Percentiles rank a stretch among this genome's conserved stretches.
Conservation (phyloP, 2,329 filamentous ascomycete species). For the Aurifilum marmelostoma region DNA sequence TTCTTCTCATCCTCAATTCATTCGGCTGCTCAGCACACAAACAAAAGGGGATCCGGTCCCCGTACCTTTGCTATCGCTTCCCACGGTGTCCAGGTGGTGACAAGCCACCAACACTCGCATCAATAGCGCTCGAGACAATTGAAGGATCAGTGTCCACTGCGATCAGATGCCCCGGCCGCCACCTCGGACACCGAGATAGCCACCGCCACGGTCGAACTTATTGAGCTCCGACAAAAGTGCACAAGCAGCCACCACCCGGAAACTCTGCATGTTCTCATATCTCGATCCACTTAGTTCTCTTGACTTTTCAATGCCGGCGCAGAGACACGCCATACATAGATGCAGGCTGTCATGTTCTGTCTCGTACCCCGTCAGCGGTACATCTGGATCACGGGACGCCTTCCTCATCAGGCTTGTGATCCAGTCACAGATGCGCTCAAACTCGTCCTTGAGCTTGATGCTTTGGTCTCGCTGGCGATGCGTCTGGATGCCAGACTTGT, state of each 20-base stretch:
- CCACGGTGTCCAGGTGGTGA: neutral
- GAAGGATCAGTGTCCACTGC: neutral
- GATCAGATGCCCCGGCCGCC: neutral
- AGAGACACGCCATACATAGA: constrained; percentile 39
- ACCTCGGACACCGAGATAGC: constrained; percentile 16
- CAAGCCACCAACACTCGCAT: neutral
- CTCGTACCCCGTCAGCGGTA: constrained; percentile 22
- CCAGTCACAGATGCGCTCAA: constrained; percentile 49
- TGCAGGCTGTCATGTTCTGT: constrained; percentile 32
- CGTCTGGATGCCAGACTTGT: constrained; percentile 52
- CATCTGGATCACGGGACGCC: constrained; percentile 5
- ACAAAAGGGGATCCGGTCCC: neutral
- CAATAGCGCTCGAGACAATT: neutral
- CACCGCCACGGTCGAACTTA: constrained; percentile 11
- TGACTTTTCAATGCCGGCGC: constrained; percentile 27
- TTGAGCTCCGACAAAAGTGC: constrained; percentile 38
- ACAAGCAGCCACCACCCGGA: constrained; percentile 38
- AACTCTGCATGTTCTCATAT: constrained; percentile 34
- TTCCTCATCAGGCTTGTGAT: constrained; percentile 42
- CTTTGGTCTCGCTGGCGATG: constrained; percentile 56
- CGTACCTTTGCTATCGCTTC: neutral
- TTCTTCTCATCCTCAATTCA: neutral
- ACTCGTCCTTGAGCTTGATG: constrained; percentile 55
- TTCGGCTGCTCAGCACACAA: neutral
- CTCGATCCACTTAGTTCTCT: constrained; percentile 5